Evolutionary conservation across 2,329 filamentous ascomycete genomes (phyloP), one percentile per base, ranked within the genome.

Genomic region (Trichoderma simmonsii): DNA sequence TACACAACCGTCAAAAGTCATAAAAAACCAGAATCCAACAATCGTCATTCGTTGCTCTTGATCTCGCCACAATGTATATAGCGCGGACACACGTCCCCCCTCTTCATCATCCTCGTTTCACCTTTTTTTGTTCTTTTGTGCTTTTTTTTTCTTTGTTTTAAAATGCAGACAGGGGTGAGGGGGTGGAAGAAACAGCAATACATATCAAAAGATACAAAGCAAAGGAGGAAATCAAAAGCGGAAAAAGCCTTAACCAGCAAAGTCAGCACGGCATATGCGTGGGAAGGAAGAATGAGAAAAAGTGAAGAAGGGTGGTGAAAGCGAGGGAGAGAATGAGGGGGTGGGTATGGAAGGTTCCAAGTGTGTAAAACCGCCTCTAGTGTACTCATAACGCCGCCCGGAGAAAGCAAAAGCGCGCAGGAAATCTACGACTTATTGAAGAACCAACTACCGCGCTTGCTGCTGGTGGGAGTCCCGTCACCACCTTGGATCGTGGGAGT

Each of bases 381-480:
- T 73, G 70, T 74, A 69, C 72, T 74, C 71, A 73, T 75, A 78
- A 77, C 77, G 76, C 71, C 77, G 75, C 74, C 76, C 74, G 21
- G 59, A 60, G 61, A 75, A 75, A 57, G 34, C 51, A 71, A 51
- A 71, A 57, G 26, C 48, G 24, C 62, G 24, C 26, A 43, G 61
- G 70, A 72, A 73, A 73, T 76, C 76, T 82, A 85, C 76, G 83
- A 85, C 83, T 91, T 90, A 81, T 91, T 89, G 82, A 92, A 92
- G 84, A 92, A 92, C 91, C 91, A 93, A 80, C 90, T 92, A 78
- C 87, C 89, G 77, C 91, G 86, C 87, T 93, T 93, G 83, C 83
- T 87, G 76, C 81, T 79, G 76, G 74, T 75, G 75, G 82, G 82
- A 79, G 90, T 88, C 77, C 85, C 89, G 82, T 90, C 86, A 73